Percentiles rank a stretch among this genome's conserved stretches.
Conservation (phyloP, 176 grass and related monocot genomes). For the Tillandsia leiboldiana region DNA sequence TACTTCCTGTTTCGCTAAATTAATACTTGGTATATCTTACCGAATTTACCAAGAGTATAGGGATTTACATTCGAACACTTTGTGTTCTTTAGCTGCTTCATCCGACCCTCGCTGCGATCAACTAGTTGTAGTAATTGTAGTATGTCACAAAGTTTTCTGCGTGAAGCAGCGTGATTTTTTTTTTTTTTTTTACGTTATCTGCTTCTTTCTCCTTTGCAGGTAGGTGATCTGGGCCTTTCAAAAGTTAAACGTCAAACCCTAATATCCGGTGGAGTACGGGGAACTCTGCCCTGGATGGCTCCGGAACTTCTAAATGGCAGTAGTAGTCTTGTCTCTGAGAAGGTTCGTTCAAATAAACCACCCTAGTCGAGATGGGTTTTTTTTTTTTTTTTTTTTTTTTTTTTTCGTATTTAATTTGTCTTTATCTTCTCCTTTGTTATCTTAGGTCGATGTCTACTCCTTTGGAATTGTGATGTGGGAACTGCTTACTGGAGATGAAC, state of each 20-base stretch:
- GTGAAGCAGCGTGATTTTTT: not conserved
- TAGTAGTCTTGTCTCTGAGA: constrained; percentile 78
- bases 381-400: constrained; percentile 11
- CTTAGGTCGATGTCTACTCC: constrained; percentile 95
- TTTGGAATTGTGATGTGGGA: constrained; percentile 99
- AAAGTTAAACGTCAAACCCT: constrained; percentile 91
- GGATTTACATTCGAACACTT: not conserved
- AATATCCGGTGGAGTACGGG: constrained; percentile 91
- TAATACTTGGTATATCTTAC: not conserved
- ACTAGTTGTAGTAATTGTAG: no score
- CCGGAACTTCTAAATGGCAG: constrained; percentile 88
- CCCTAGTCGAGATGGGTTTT: not conserved
- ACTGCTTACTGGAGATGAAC: constrained; percentile 80
- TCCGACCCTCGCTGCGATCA: no score
- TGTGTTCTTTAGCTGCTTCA: not conserved
- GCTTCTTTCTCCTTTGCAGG: constrained; percentile 25
- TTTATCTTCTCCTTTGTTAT: not conserved
- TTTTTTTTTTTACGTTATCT: not conserved
- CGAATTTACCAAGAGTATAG: not conserved
- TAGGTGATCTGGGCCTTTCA: constrained; percentile 93
- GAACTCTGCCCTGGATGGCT: constrained; percentile 99
- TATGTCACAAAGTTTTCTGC: no score
- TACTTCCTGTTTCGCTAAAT: not conserved
- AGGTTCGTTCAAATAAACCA: constrained; percentile 33
- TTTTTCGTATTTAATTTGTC: no score